A percentile compares a stretch with the other conserved stretches of the same genome.
These are phyloP conservation scores for Monilinia aucupariae DNA, from an alignment of 2,329 filamentous ascomycete genomes.

Conservation along the genomic window DNA sequence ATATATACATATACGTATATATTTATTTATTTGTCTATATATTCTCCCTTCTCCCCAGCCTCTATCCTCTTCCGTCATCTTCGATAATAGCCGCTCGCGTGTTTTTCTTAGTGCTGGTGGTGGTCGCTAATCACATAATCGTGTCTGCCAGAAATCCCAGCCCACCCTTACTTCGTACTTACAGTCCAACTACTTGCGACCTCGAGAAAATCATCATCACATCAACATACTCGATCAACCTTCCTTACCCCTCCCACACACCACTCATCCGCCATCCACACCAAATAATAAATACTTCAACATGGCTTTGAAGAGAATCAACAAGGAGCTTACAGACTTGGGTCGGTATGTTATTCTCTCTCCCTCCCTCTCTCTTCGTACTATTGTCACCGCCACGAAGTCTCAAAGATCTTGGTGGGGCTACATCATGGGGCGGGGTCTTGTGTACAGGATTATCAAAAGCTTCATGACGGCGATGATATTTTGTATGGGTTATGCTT, in stretches of 20 bases:
- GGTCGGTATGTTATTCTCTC: slow-evolving; percentile 61
- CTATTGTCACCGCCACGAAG: slow-evolving; percentile 23
- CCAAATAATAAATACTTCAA: slow-evolving; percentile 24
- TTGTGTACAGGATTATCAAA: slow-evolving; percentile 35
- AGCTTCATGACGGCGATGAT: slow-evolving; percentile 24
- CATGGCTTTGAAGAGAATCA: slow-evolving; percentile 91
- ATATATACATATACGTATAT: neutral
- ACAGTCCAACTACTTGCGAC: slow-evolving; percentile 27
- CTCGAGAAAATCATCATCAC: slow-evolving; percentile 24
- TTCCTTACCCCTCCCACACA: neutral
- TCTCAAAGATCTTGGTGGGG: slow-evolving; percentile 28
- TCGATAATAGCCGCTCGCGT: slow-evolving; percentile 25
- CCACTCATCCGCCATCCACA: slow-evolving; percentile 24
- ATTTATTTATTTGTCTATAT: too few relatives aligned
- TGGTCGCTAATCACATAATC: slow-evolving; percentile 26
- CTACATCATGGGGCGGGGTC: slow-evolving; percentile 33
- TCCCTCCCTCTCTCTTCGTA: slow-evolving; percentile 7
- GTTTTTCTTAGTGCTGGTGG: slow-evolving; percentile 23
- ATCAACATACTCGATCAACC: slow-evolving; percentile 21
- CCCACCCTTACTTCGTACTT: slow-evolving; percentile 20
- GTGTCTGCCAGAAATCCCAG: slow-evolving; percentile 16
- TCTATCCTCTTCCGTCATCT: slow-evolving; percentile 21
- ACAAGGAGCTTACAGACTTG: slow-evolving; percentile 88
- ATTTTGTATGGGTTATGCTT: slow-evolving; percentile 5
- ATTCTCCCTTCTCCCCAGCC: neutral